A percentile compares a stretch with the other conserved stretches of the same genome.
Evolutionary conservation across 2,329 filamentous ascomycete genomes (phyloP).

Genomic region (Fusarium haematococcum): DNA sequence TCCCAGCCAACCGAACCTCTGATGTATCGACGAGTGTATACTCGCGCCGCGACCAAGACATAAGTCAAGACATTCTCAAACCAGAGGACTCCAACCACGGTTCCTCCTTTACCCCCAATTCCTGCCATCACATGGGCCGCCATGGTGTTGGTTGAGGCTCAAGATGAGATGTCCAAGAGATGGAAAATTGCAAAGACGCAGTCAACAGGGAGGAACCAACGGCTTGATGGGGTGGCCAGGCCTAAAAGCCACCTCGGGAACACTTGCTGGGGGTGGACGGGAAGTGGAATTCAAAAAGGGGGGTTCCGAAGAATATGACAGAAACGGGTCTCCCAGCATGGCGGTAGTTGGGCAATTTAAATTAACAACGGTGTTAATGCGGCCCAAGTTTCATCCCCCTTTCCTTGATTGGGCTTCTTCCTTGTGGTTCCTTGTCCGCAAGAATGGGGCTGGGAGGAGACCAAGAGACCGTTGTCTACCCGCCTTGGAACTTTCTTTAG

Average conservation of each 20-base stretch:
- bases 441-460: background rate
- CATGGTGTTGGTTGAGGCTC: background rate
- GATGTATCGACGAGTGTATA: slow-evolving; percentile 21
- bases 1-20: slow-evolving; percentile 26
- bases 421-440: background rate
- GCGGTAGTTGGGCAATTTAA: slow-evolving; percentile 5
- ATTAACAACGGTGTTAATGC: background rate
- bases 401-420: background rate
- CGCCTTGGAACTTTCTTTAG: background rate
- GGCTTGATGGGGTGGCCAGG: background rate
- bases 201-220: background rate
- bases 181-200: background rate
- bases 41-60: slow-evolving; percentile 6
- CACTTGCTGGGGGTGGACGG: background rate
- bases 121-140: background rate
- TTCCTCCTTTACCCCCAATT: slow-evolving; percentile 16
- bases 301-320: background rate
- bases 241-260: background rate
- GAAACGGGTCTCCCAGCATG: background rate
- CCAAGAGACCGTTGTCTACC: background rate
- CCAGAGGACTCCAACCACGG: slow-evolving; percentile 21
- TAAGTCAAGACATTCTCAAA: slow-evolving; percentile 16
- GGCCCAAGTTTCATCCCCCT: background rate
- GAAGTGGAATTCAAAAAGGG: background rate
- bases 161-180: background rate